A percentile compares a stretch with the other conserved stretches of the same genome.
phyloP scores from a whole-genome alignment of 768 basidiomycete genomes.

The Psilocybe azurescens region DNA sequence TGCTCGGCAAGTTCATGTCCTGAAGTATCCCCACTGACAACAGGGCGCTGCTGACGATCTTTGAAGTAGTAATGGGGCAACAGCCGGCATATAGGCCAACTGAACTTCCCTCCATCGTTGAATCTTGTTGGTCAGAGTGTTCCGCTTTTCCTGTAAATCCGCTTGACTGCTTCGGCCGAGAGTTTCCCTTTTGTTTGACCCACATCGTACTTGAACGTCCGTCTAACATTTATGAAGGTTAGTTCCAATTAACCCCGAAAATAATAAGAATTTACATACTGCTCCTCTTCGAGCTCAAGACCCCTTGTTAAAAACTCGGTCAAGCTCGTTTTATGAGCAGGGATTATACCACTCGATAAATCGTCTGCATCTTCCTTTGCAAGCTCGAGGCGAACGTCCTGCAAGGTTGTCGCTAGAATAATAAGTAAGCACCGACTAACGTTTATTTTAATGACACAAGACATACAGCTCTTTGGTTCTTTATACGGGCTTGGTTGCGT shows the following conservation, averaged over 20 bases:
- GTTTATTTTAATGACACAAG: no score
- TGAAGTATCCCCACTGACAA: background rate
- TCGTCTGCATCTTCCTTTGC: conserved; percentile 13
- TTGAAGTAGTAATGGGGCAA: no score
- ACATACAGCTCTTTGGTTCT: conserved; percentile 14
- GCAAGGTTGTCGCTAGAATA: conserved; percentile 4
- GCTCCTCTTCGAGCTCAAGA: conserved; percentile 19
- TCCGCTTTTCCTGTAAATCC: conserved; percentile 18
- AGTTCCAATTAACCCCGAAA: background rate
- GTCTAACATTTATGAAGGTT: background rate
- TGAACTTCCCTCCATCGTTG: conserved; percentile 13
- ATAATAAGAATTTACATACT: conserved; percentile 10
- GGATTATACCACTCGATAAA: background rate
- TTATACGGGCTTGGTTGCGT: conserved; percentile 18
- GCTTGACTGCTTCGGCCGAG: conserved; percentile 7
- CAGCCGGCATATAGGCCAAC: conserved; percentile 15
- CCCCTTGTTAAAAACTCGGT: conserved; percentile 12
- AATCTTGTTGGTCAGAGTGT: conserved; percentile 3
- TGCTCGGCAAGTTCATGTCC: background rate
- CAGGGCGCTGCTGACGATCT: background rate
- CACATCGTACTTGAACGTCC: background rate
- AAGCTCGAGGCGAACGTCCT: conserved; percentile 17
- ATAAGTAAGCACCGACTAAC: background rate
- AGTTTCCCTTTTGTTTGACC: background rate
- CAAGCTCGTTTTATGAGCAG: background rate